Evolutionary conservation across 1,284 basidiomycete species (phyloP), one percentile per base, ranked within the genome.

Genomic region (Boletus sp.): DNA sequence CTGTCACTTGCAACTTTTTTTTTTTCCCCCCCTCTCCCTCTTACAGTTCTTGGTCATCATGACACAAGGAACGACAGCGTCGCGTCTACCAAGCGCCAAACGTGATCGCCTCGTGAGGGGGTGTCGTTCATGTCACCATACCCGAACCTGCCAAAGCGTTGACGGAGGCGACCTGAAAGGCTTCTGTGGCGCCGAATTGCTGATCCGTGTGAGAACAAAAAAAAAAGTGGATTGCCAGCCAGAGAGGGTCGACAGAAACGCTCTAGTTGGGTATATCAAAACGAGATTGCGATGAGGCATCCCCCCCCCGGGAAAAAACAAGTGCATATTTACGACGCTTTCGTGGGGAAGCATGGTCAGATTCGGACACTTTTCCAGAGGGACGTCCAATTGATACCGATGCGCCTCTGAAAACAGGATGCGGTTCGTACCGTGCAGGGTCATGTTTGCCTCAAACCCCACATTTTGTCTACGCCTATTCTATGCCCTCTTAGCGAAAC

Each of bases 121-220:
- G 30, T 19, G 13, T 16, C 2, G 25, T 6, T 32, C 30, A 32
- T 32, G 30, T 32, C 14, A 22, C 19, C 9, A 23, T 25, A 22
- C 23, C 29, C 34, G 45, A 32, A 17, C 22, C 35, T 26, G 29
- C 32, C 9, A 14, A 26, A 12, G 6, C 9, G 10, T 34, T n/a
- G 17, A 32, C 10, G n/a, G n/a, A n/a, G n/a, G n/a, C n/a, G n/a
- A 12, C 9, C 25, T 26, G 14, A 14, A 23, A 14, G 14, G 7
- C 8, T 50, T 48, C 50, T 36, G 50, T 51, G 50, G 50, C 33
- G 50, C 5, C 16, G 20, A 8, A 12, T 26, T n/a, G n/a, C n/a
- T 36, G 26, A n/a, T 25, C 19, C n/a, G 19, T 23, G 29, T 22
- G 16, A n/a, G n/a, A n/a, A n/a, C n/a, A n/a, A n/a, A n/a, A 20